A percentile compares a stretch with the other conserved stretches of the same genome.
These are phyloP conservation scores for Wickerhamiella lipophila DNA, from an alignment of 805 yeast species.

Conservation along the genomic window DNA sequence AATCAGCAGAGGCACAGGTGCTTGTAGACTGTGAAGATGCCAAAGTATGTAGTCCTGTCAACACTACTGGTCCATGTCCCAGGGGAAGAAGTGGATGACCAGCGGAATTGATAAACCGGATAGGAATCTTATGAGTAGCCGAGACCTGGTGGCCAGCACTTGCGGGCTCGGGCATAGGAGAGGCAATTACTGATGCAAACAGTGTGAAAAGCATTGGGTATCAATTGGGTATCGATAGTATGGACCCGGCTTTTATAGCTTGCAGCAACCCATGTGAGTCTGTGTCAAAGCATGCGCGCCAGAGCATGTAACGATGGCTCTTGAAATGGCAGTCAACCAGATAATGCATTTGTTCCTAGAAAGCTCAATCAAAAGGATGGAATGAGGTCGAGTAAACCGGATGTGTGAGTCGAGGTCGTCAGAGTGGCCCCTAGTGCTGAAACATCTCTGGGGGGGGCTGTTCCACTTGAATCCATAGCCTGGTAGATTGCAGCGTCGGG, in stretches of 20 bases:
- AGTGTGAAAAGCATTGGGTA: background rate
- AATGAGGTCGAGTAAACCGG: too few species aligned
- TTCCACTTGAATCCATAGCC: too few species aligned
- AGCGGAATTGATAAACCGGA: background rate
- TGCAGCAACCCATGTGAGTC: background rate
- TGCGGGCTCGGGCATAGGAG: background rate
- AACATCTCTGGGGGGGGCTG: too few species aligned
- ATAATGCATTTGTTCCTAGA: too few species aligned
- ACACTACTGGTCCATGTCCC: background rate
- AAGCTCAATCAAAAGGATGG: too few species aligned
- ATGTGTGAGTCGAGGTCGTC: too few species aligned
- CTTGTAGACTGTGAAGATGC: background rate
- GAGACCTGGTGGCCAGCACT: background rate
- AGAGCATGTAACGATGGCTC: too few species aligned
- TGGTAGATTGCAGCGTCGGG: too few species aligned
- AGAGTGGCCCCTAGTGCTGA: too few species aligned
- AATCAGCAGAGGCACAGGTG: background rate
- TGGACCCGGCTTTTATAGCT: background rate
- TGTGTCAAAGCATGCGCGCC: background rate
- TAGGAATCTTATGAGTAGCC: background rate
- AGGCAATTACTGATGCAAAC: background rate
- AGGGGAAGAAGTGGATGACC: background rate
- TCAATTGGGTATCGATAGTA: too few species aligned
- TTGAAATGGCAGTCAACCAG: too few species aligned
- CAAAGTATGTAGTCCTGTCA: background rate